Base-by-base conservation (phyloP, 2,329 filamentous ascomycete species). In the Neofusicoccum parvum region DNA sequence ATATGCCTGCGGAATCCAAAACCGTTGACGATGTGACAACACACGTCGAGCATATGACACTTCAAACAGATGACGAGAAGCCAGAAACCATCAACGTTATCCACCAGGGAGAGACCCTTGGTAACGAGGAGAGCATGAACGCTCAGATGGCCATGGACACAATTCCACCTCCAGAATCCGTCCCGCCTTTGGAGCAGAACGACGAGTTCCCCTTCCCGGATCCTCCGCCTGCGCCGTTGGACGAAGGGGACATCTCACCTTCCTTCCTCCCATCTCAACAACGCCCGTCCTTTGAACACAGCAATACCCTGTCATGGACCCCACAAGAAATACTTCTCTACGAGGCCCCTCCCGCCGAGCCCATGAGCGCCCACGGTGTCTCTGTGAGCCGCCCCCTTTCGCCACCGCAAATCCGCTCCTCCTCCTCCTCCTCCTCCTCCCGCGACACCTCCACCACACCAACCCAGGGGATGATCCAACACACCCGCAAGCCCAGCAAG, bases 71-170 rank as follows among this genome's bases (percentile, higher is more conserved):
- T 11, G 56, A 68, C 17, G 46, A 51, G 14, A 14, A 34, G 9
- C 39, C 39, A 15, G 54, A 60, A 39, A 54, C 60, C 48, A 64
- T 72, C 48, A 45, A 15, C 11, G 53, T 72, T 11, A 51, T 72
- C 37, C 27, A 66, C 23, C 50, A 63, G 20, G 69, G 70, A 12
- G 46, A 60, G 4, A 36, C 67, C 14, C 51, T 70, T 14, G 70
- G 68, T 12, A 67, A 68, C 11, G 67, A 70, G 23, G 70, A 71
- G 15, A 71, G 70, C 58, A 59, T 65, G 20, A 68, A 69, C 37
- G 70, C 70, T 1, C 64, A 68, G 23, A 68, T 71, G 64, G 69
- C 70, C 0, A 62, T 69, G 59, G 67, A 67, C 23, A 66, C 56
- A 4, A 5, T 66, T 2, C 62, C 49, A 10, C 27, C 50, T 23